A percentile compares a stretch with the other conserved stretches of the same genome.
These are phyloP conservation scores for Heliocybe sulcata DNA, from an alignment of 1,284 basidiomycete genomes.

Conservation along the genomic window DNA sequence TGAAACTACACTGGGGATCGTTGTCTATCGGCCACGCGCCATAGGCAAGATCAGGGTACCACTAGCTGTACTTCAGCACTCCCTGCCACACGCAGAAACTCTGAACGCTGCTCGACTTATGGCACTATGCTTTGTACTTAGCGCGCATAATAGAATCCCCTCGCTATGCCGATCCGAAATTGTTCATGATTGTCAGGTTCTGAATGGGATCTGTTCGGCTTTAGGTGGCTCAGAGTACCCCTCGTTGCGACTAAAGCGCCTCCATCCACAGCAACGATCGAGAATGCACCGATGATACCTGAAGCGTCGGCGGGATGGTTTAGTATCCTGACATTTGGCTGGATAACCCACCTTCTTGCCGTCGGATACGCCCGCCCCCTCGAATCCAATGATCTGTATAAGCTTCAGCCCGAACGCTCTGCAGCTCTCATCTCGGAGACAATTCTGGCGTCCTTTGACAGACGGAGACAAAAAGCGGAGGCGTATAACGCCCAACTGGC, in stretches of 20 bases:
- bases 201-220: neutral
- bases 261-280: conserved; percentile 41
- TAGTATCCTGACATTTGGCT: conserved; percentile 51
- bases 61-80: no score
- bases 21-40: no score
- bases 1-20: no score
- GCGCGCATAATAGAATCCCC: neutral
- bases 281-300: conserved; percentile 44
- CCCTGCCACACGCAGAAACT: no score
- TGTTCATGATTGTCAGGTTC: neutral
- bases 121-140: no score
- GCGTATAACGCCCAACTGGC: conserved; percentile 67
- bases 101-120: no score
- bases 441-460: conserved; percentile 62
- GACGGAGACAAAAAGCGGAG: conserved; percentile 48
- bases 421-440: conserved; percentile 52
- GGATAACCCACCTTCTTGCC: conserved; percentile 70
- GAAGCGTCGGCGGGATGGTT: conserved; percentile 43
- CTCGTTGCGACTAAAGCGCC: conserved; percentile 25
- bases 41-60: no score
- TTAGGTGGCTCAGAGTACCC: conserved; percentile 10
- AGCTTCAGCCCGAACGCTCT: conserved; percentile 58
- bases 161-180: neutral
- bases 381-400: conserved; percentile 81
- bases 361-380: conserved; percentile 74